A percentile compares a stretch with the other conserved stretches of the same genome.
These are phyloP conservation scores for Tolypocladium album DNA, from an alignment of 2,329 filamentous ascomycete species.

Conservation along the genomic window DNA sequence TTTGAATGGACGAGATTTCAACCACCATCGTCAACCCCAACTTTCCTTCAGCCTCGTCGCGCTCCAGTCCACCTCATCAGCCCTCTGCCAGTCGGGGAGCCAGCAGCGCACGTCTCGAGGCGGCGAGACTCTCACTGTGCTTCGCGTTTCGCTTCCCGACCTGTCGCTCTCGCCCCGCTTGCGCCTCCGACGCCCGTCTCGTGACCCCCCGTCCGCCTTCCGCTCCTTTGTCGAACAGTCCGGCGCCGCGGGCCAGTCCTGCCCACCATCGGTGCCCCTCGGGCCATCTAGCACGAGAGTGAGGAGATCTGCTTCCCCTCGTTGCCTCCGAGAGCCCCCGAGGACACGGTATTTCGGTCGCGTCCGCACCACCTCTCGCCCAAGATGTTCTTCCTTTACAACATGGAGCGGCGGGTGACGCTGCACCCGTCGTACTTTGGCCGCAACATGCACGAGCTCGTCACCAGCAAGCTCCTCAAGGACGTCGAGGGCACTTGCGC, in stretches of 20 bases:
- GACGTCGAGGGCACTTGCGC: conserved; percentile 95
- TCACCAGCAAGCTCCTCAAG: conserved; percentile 78
- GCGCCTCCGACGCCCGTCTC: neutral
- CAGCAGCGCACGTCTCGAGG: conserved; percentile 8
- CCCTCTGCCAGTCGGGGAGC: conserved; percentile 7
- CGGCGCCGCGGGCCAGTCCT: neutral
- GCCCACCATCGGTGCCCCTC: neutral
- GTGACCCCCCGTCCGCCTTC: neutral
- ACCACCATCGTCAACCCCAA: conserved; percentile 2
- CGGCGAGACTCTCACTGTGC: conserved; percentile 5
- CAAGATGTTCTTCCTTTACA: conserved; percentile 95
- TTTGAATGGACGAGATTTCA: conserved; percentile 6
- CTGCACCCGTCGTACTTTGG: conserved; percentile 97
- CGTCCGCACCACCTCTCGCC: conserved; percentile 3
- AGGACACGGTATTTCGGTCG: neutral
- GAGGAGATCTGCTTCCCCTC: neutral
- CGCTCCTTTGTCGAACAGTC: neutral
- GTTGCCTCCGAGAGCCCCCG: no score
- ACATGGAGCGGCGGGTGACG: conserved; percentile 88
- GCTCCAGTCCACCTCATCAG: conserved; percentile 1
- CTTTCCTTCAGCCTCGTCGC: conserved; percentile 3
- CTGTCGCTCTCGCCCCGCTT: conserved; percentile 3
- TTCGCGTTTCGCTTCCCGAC: conserved; percentile 3
- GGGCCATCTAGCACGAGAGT: neutral
- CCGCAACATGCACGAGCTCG: conserved; percentile 82